phyloP scores from a whole-genome alignment of 495 filamentous ascomycete species.

The Filosporella fistucella region DNA sequence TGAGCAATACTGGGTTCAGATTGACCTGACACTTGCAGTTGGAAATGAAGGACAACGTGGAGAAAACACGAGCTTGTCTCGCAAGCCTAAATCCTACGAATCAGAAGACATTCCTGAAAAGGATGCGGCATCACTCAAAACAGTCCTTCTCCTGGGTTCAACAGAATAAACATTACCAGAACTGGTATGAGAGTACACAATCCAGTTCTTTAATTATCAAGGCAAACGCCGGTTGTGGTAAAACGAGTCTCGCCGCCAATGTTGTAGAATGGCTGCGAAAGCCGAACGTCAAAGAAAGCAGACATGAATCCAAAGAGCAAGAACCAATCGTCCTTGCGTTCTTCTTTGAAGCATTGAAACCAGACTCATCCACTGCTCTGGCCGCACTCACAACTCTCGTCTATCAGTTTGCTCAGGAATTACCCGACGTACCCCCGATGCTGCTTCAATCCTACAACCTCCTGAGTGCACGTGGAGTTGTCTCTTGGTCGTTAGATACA shows the following conservation, averaged over 20 bases:
- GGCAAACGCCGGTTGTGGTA: conserved; percentile 9
- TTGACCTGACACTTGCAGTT: too few species aligned
- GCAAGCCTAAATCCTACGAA: not conserved
- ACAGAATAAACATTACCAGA: not conserved
- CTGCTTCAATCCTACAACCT: not conserved
- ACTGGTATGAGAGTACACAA: not conserved
- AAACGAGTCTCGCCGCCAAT: conserved; percentile 10
- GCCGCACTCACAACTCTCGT: conserved; percentile 5
- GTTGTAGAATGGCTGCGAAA: not conserved
- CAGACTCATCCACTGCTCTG: not conserved
- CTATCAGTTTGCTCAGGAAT: conserved; percentile 5
- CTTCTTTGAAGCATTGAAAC: not conserved
- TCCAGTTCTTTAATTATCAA: conserved; percentile 4
- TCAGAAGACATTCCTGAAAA: not conserved
- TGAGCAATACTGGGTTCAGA: too few species aligned
- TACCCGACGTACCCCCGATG: not conserved
- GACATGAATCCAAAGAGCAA: not conserved
- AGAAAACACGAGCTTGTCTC: too few species aligned
- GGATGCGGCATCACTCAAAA: not conserved
- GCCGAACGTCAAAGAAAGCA: too few species aligned
- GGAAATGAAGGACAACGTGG: too few species aligned
- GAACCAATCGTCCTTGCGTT: too few species aligned
- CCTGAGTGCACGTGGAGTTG: not conserved
- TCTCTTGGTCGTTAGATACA: conserved; percentile 8
- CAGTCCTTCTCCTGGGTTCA: not conserved